A percentile compares a stretch with the other conserved stretches of the same genome.
phyloP scores from a whole-genome alignment of 306 rosid species.

The Benincasa hispida region DNA sequence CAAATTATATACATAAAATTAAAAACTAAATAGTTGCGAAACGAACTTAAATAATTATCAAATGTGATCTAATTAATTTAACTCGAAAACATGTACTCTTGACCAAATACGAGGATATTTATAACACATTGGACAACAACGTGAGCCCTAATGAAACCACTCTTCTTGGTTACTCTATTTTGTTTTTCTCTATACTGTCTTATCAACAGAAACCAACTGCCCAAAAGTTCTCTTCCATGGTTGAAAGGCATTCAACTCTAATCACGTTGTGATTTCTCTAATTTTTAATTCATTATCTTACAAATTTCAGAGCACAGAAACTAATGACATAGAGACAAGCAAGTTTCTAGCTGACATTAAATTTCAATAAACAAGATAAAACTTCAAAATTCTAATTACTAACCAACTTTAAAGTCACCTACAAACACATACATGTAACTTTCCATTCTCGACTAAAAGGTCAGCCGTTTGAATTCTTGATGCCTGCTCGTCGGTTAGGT shows the following conservation, averaged over 20 bases:
- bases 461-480: background rate
- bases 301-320: background rate
- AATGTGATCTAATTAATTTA: background rate
- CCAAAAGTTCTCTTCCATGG: background rate
- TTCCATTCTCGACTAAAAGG: background rate
- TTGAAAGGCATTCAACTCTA: background rate
- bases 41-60: too few species aligned
- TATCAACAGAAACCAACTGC: background rate
- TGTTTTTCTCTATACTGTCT: background rate
- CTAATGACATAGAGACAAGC: background rate
- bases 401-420: background rate
- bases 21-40: too few species aligned
- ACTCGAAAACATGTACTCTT: background rate
- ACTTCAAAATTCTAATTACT: background rate
- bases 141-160: background rate
- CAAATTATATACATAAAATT: too few species aligned
- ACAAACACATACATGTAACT: too few species aligned
- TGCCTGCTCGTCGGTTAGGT: too few species aligned
- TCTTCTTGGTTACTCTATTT: background rate
- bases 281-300: background rate
- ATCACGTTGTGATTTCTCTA: background rate
- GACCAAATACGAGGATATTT: background rate
- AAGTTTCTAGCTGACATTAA: background rate
- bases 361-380: background rate
- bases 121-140: background rate